Evolutionary conservation across 257 asterid species (phyloP).

Genomic region (Perilla frutescens): DNA sequence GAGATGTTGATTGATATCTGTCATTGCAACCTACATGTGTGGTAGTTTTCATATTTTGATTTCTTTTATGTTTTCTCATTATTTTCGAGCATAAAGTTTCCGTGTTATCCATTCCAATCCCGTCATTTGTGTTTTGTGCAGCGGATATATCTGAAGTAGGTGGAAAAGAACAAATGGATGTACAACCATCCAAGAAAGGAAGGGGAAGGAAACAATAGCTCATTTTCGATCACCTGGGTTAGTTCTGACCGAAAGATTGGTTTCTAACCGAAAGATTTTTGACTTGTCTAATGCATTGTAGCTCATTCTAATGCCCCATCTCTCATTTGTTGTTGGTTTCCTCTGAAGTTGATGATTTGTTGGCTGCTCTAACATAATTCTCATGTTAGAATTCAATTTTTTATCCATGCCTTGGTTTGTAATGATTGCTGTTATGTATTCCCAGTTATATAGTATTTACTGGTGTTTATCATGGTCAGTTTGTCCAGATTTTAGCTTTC

Average conservation of each 20-base stretch:
- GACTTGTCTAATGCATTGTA: neutral
- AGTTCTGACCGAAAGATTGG: neutral
- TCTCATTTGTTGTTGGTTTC: neutral
- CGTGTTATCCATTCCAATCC: neutral
- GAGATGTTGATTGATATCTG: neutral
- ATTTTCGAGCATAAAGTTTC: neutral
- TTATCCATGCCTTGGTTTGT: neutral
- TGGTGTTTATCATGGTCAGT: neutral
- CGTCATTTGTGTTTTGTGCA: constrained; percentile 36
- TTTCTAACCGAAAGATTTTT: neutral
- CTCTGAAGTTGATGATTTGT: neutral
- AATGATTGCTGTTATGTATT: neutral
- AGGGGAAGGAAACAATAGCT: constrained; percentile 72
- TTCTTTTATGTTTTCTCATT: neutral
- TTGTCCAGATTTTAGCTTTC: neutral
- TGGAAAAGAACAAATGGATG: constrained; percentile 68
- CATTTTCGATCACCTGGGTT: neutral
- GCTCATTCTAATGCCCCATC: neutral
- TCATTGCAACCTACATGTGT: neutral
- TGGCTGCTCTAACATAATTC: neutral
- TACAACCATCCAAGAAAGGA: constrained; percentile 64
- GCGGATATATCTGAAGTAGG: constrained; percentile 65
- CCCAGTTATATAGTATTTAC: neutral
- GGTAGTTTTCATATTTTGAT: neutral
- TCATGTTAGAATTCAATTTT: neutral